A percentile compares a stretch with the other conserved stretches of the same genome.
Conservation (phyloP, 2,329 filamentous ascomycete genomes). For the Colletotrichum lindemuthianum region DNA sequence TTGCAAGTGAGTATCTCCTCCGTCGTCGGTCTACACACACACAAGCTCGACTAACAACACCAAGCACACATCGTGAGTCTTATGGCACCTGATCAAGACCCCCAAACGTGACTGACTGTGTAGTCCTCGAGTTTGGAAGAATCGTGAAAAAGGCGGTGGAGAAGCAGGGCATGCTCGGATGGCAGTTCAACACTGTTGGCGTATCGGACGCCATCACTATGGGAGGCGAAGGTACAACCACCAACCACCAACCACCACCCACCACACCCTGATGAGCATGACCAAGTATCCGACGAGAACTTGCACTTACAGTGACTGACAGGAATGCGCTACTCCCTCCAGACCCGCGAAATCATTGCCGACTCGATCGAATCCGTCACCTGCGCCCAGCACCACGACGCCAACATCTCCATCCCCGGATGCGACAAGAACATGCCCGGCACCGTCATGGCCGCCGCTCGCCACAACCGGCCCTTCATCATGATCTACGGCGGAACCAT, state of each 20-base stretch:
- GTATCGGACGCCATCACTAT: slow-evolving; percentile 94
- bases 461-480: slow-evolving; percentile 90
- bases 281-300: not conserved
- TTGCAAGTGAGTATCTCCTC: slow-evolving; percentile 77
- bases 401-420: slow-evolving; percentile 90
- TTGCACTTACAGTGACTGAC: slow-evolving; percentile 14
- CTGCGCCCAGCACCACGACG: slow-evolving; percentile 91
- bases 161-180: slow-evolving; percentile 88
- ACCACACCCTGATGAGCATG: not conserved
- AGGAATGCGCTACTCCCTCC: slow-evolving; percentile 95
- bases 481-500: slow-evolving; percentile 98
- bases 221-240: slow-evolving; percentile 80
- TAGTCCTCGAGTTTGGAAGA: slow-evolving; percentile 86
- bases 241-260: not conserved
- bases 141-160: slow-evolving; percentile 85
- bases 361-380: slow-evolving; percentile 95
- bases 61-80: slow-evolving; percentile 53
- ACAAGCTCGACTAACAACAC: slow-evolving; percentile 11
- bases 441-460: slow-evolving; percentile 87
- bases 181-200: slow-evolving; percentile 94
- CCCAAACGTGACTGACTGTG: slow-evolving; percentile 24
- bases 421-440: slow-evolving; percentile 99
- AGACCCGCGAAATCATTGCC: slow-evolving; percentile 90
- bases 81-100: not conserved
- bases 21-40: not conserved